Evolutionary conservation across 2,329 filamentous ascomycete genomes (phyloP), one percentile per base, ranked within the genome.

Genomic region (Lasiodiplodia citricola): DNA sequence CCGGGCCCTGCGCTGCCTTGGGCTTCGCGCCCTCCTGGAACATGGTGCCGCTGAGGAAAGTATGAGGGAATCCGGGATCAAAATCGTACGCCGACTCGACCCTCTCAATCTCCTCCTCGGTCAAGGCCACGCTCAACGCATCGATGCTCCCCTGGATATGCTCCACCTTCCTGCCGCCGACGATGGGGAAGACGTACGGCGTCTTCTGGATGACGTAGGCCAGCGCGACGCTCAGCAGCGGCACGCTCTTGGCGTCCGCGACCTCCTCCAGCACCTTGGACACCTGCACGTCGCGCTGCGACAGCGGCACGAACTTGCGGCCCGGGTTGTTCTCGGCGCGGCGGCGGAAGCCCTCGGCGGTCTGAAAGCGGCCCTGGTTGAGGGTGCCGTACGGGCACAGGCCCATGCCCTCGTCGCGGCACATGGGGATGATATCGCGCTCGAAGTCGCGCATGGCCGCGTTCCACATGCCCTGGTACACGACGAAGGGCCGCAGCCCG

Each of bases 121-220:
- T 86, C 47, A 94, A 80, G 66, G 84, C 80, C 47, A 93, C 80
- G 1, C 82, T 83, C 47, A 94, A 81, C 0, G 90, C 89, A 73
- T 90, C 86, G 71, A 93, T 91, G 74, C 92, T 93, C 68, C 84
- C 85, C 75, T 89, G 86, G 51, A 94, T 81, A 75, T 94, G 91
- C 63, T 90, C 87, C 7, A 92, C 78, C 73, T 89, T 93, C 11
- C 91, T 85, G 0, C 90, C 89, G 11, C 91, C 91, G 4, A 93
- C 83, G 47, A 94, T 88, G 0, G 92, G 92, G 74, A 92, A 92
- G 13, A 93, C 89, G 73, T 92, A 88, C 0, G 90, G 87, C 0
- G 89, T 83, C 80, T 93, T 93, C 71, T 88, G 85, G 84, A 92
- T 86, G 14, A 93, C 88, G 74, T 94, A 94, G 2, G 91, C 91